A percentile compares a stretch with the other conserved stretches of the same genome.
Conservation (phyloP, 495 filamentous ascomycete genomes). For the Eremomyces bilateralis region DNA sequence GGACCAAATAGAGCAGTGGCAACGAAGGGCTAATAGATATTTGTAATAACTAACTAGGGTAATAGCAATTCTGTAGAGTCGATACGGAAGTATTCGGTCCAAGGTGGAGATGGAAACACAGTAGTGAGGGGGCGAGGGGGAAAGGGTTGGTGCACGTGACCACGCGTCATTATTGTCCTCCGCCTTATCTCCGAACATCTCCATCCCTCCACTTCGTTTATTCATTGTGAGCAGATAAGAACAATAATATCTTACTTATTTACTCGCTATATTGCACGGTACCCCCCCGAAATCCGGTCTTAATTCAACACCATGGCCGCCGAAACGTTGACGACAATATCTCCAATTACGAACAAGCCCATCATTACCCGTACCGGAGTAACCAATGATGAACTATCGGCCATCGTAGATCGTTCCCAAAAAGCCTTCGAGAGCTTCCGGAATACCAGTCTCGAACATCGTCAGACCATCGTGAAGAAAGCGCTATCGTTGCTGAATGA, state of each 20-base stretch:
- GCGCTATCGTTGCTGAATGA: conserved; percentile 45
- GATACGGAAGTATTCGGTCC: too few relatives aligned
- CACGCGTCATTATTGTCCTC: too few relatives aligned
- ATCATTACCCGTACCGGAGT: conserved; percentile 55
- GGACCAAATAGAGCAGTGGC: too few relatives aligned
- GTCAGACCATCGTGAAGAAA: conserved; percentile 55
- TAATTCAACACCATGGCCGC: conserved; percentile 48
- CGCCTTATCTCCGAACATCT: too few relatives aligned
- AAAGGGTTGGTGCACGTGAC: too few relatives aligned
- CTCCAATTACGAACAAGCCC: conserved; percentile 60
- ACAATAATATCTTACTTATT: too few relatives aligned
- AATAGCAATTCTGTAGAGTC: too few relatives aligned
- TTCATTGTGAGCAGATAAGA: background rate
- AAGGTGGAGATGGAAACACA: too few relatives aligned
- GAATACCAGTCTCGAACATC: conserved; percentile 35
- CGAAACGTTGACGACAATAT: conserved; percentile 74
- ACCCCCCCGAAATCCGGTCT: background rate
- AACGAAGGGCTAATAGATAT: too few relatives aligned
- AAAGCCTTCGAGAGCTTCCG: conserved; percentile 52
- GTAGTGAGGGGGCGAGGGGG: too few relatives aligned
- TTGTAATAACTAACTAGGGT: too few relatives aligned
- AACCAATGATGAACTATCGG: conserved; percentile 38
- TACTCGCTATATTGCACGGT: background rate
- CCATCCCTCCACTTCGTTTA: background rate
- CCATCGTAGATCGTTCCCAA: conserved; percentile 40